phyloP scores from a whole-genome alignment of 306 rosid species.

The Prunus davidiana region DNA sequence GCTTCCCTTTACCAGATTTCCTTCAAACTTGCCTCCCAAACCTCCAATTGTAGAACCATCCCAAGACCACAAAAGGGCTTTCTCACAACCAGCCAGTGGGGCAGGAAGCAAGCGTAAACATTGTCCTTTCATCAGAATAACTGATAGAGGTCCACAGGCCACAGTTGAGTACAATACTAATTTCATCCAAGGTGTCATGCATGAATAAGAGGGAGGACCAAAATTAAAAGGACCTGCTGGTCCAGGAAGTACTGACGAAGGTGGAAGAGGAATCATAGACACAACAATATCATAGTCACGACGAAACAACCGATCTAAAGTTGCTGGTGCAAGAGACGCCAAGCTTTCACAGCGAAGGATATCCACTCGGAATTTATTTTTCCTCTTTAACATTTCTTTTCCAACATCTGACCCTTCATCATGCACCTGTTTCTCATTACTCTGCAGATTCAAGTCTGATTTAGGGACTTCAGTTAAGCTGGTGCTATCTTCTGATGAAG shows the following conservation, averaged over 20 bases:
- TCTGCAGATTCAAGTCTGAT: slow-evolving; percentile 29
- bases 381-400: slow-evolving; percentile 49
- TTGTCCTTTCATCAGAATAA: slow-evolving; percentile 95
- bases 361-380: slow-evolving; percentile 76
- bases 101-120: slow-evolving; percentile 92
- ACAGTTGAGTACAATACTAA: slow-evolving; percentile 77
- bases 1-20: slow-evolving; percentile 75
- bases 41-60: slow-evolving; percentile 84
- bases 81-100: slow-evolving; percentile 91
- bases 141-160: slow-evolving; percentile 79
- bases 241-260: slow-evolving; percentile 81
- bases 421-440: slow-evolving; percentile 37
- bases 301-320: slow-evolving; percentile 75
- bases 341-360: slow-evolving; percentile 94
- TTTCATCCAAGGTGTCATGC: slow-evolving; percentile 98
- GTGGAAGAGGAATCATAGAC: slow-evolving; percentile 92
- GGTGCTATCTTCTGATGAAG: slow-evolving; percentile 36
- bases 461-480: slow-evolving; percentile 34
- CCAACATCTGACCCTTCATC: slow-evolving; percentile 54
- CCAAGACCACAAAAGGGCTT: slow-evolving; percentile 97
- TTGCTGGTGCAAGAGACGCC: slow-evolving; percentile 87
- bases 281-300: slow-evolving; percentile 95
- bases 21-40: slow-evolving; percentile 82
- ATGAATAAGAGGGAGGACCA: slow-evolving; percentile 93
- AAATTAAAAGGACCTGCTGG: slow-evolving; percentile 82